Conservation (phyloP, 2,329 filamentous ascomycete species). For the Epichloe sp. region DNA sequence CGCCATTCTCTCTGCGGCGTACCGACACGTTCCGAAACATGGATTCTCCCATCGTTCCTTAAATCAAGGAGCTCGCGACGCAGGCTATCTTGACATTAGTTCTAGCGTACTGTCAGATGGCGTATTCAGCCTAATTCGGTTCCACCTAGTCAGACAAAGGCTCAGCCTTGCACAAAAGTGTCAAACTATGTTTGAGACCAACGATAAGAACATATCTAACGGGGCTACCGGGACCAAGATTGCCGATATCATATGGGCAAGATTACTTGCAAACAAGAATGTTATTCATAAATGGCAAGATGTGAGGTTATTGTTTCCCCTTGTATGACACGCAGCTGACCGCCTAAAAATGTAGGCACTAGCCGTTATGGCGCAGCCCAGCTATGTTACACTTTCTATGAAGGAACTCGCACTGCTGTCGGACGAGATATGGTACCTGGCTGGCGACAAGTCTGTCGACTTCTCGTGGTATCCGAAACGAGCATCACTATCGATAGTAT, state of each 20-base stretch:
- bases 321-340: not conserved
- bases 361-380: constrained; percentile 77
- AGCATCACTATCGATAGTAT: constrained; percentile 40
- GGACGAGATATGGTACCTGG: constrained; percentile 87
- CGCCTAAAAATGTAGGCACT: constrained; percentile 46
- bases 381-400: constrained; percentile 61
- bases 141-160: constrained; percentile 58
- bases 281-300: constrained; percentile 76
- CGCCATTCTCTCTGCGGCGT: constrained; percentile 68
- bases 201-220: constrained; percentile 6
- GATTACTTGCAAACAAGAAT: constrained; percentile 60
- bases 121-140: constrained; percentile 69
- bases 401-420: constrained; percentile 66
- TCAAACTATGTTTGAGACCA: constrained; percentile 23
- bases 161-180: constrained; percentile 37
- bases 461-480: constrained; percentile 71
- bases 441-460: constrained; percentile 73
- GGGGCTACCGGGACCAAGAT: constrained; percentile 49
- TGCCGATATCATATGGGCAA: constrained; percentile 58
- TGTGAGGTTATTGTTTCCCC: constrained; percentile 29
- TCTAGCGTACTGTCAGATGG: constrained; percentile 70
- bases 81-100: constrained; percentile 76
- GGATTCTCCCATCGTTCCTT: constrained; percentile 72
- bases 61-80: constrained; percentile 65
- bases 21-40: constrained; percentile 62